Percentiles rank a stretch among this genome's conserved stretches.
Conservation (phyloP, 2,329 filamentous ascomycete genomes). For the Fusarium coicis region DNA sequence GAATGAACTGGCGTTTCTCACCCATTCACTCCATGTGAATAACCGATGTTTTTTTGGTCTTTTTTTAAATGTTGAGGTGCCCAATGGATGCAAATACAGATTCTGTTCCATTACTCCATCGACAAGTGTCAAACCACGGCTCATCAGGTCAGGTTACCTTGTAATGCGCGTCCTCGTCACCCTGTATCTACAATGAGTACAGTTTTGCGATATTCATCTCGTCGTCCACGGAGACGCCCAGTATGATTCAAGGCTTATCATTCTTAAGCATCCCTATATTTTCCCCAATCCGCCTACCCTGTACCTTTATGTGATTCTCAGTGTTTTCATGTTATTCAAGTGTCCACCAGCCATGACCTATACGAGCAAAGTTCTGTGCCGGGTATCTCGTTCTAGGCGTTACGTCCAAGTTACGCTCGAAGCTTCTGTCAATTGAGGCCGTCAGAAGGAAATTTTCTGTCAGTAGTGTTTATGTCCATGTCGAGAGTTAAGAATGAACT, state of each 20-base stretch:
- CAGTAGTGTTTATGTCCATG: neutral
- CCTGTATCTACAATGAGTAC: neutral
- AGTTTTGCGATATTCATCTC: neutral
- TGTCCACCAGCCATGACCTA: neutral
- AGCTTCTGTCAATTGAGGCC: neutral
- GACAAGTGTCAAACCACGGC: neutral
- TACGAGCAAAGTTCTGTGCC: neutral
- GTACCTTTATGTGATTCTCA: neutral
- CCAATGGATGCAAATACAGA: neutral
- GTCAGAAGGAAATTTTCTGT: neutral
- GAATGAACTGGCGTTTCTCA: slow-evolving; percentile 18
- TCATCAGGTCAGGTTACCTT: no score
- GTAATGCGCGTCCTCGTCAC: neutral
- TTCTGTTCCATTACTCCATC: neutral
- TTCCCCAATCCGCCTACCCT: neutral
- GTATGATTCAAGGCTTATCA: neutral
- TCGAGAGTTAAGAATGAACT: no score
- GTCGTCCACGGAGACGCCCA: neutral
- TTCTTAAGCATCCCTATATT: neutral
- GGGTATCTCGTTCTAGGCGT: neutral
- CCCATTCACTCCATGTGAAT: neutral
- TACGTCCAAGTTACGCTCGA: neutral
- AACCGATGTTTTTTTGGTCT: neutral
- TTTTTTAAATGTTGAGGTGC: neutral
- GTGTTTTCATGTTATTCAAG: neutral